Base-by-base conservation (phyloP, 495 filamentous ascomycete species). In the Podospora comata region DNA sequence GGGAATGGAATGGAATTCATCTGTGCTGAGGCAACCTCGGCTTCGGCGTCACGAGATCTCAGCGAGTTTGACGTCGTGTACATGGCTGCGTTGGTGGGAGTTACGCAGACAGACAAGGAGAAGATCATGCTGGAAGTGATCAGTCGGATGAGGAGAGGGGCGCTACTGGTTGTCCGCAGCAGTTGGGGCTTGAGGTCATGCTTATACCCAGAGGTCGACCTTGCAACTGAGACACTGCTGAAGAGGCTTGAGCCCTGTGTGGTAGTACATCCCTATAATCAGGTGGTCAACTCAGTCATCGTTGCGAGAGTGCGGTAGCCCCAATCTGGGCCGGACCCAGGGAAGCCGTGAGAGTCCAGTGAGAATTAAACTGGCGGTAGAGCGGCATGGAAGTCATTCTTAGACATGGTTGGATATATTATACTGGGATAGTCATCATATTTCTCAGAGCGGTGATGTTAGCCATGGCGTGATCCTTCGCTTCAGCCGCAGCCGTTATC, bases 261-360 rank as follows among this genome's bases (percentile, higher is more conserved):
- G 0, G 74, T 74, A 16, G 65, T 76, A 15, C 74, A 77, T 54
- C 75, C 75, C 32, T 72, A 71, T 26, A 66, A 65, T 2, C 69
- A 73, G 65, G 75, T 77, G 32, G 74, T 77, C 3, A 77, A 77
- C 57, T 75, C 72, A 58, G 74, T 76, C 3, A 66, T 77, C 61
- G 71, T 77, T 7, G 71, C 74, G n/a, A 72, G 58, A 34, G 70
- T 76, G 13, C 71, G 61, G 48, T 48, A 48, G 9, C 39, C 39
- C 39, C 0, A 3, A 16, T 48, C 6, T 16, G 15, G 39, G 39
- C 39, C 39, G 39, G 13, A 5, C 9, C 15, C 15, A 6, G 7
- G 30, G 30, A 32, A 32, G 30, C 30, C 4, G 4, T 32, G 4
- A 7, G 30, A 32, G 30, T 7, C 4, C 30, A 32, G 30, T 32